These are phyloP conservation scores for Penicillium lividum DNA, from an alignment of 495 filamentous ascomycete genomes.

Conservation along the genomic window DNA sequence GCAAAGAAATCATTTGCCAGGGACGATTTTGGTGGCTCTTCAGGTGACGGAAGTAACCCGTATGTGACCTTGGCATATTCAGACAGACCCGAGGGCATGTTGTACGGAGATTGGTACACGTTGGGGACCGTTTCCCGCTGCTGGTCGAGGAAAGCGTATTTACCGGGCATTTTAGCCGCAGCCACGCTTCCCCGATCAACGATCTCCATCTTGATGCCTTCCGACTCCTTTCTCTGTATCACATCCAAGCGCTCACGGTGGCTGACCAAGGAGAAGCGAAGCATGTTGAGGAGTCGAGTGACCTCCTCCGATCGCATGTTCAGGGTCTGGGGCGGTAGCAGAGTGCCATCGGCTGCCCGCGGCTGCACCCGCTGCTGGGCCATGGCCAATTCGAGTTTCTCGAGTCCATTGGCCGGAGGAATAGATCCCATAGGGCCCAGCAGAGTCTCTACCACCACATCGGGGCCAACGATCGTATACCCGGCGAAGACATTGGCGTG, in stretches of 20 bases:
- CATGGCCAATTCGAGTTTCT: slow-evolving; percentile 52
- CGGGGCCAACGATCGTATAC: slow-evolving; percentile 49
- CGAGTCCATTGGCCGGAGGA: slow-evolving; percentile 44
- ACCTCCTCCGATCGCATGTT: slow-evolving; percentile 53
- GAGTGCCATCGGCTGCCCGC: slow-evolving; percentile 43
- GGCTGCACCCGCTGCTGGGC: slow-evolving; percentile 52
- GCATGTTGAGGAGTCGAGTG: slow-evolving; percentile 47
- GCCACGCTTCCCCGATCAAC: slow-evolving; percentile 35
- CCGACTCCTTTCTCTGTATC: slow-evolving; percentile 47
- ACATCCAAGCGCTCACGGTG: slow-evolving; percentile 50
- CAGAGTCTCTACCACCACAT: slow-evolving; percentile 50
- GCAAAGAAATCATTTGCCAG: slow-evolving; percentile 50
- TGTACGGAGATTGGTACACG: slow-evolving; percentile 51
- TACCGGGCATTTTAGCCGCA: slow-evolving; percentile 40
- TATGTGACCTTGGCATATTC: slow-evolving; percentile 47
- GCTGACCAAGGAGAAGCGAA: slow-evolving; percentile 49
- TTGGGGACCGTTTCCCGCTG: slow-evolving; percentile 44
- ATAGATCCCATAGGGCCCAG: slow-evolving; percentile 51
- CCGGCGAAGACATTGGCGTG: slow-evolving; percentile 53
- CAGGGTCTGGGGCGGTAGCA: slow-evolving; percentile 45
- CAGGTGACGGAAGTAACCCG: slow-evolving; percentile 37
- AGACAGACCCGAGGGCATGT: slow-evolving; percentile 49
- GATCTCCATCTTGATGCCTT: slow-evolving; percentile 38
- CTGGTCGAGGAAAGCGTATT: slow-evolving; percentile 48
- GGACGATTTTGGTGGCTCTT: slow-evolving; percentile 42